phyloP scores from a whole-genome alignment of 202 grass and related monocot species.

The Zizania palustris region DNA sequence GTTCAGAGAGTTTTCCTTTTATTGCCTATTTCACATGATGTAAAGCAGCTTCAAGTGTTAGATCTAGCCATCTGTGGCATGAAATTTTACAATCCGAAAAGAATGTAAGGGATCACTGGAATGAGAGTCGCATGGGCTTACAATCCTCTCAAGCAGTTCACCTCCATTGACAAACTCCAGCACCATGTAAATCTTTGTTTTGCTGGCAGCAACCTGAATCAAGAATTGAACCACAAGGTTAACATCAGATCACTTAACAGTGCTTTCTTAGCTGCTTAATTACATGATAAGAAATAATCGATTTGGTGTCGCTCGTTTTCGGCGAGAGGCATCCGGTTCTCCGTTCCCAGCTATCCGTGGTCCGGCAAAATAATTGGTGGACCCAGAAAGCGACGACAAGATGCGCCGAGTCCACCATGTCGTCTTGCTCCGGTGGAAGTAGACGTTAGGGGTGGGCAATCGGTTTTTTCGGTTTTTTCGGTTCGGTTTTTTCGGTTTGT shows the following conservation, averaged over 20 bases:
- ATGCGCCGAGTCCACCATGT: slow-evolving; percentile 5
- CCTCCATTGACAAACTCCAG: slow-evolving; percentile 69
- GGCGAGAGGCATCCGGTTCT: neutral
- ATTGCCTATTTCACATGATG: slow-evolving; percentile 33
- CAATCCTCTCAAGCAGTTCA: slow-evolving; percentile 63
- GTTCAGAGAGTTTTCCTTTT: slow-evolving; percentile 61
- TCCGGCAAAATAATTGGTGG: slow-evolving; percentile 26
- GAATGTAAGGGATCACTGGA: neutral
- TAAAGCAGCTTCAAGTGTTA: neutral
- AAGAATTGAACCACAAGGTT: neutral
- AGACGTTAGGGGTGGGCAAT: no score
- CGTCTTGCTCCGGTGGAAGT: neutral
- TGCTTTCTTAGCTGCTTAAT: neutral
- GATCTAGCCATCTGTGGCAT: neutral
- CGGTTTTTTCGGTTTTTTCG: no score
- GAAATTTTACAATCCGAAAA: neutral
- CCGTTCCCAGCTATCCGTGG: neutral
- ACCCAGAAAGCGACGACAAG: neutral
- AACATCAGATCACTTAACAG: neutral
- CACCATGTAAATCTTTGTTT: slow-evolving; percentile 73
- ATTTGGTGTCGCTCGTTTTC: neutral
- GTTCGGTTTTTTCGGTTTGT: no score
- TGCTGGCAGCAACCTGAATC: slow-evolving; percentile 61
- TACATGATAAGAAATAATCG: neutral
- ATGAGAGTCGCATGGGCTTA: slow-evolving; percentile 34